A percentile compares a stretch with the other conserved stretches of the same genome.
Evolutionary conservation across 352 stramenopile genomes (phyloP).

Genomic region (Phytophthora idaei): DNA sequence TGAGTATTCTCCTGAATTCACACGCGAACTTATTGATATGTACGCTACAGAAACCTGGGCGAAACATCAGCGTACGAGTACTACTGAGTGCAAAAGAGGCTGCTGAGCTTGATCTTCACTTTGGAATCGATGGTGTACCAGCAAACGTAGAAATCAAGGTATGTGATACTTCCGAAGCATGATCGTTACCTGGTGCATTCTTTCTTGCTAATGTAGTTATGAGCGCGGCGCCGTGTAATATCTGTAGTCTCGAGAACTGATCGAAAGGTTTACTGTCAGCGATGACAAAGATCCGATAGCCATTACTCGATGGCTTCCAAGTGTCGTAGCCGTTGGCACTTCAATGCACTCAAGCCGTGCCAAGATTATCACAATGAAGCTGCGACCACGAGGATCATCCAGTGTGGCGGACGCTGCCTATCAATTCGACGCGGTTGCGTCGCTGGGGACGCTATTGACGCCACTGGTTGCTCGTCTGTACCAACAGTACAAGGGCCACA

Average conservation of each 20-base stretch:
- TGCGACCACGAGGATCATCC: conserved; percentile 34
- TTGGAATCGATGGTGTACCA: conserved; percentile 67
- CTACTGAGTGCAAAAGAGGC: conserved; percentile 70
- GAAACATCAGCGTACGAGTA: conserved; percentile 44
- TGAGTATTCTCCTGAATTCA: neutral
- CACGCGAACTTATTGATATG: neutral
- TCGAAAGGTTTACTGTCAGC: conserved; percentile 46
- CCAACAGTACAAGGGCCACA: conserved; percentile 40
- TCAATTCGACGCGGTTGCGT: conserved; percentile 49
- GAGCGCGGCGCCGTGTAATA: neutral
- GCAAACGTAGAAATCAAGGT: conserved; percentile 73
- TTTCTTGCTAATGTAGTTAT: conserved; percentile 2
- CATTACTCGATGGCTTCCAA: conserved; percentile 52
- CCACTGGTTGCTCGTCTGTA: conserved; percentile 55
- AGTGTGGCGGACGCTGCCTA: conserved; percentile 54
- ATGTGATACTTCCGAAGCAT: neutral
- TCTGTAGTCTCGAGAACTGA: conserved; percentile 52
- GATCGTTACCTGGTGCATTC: neutral
- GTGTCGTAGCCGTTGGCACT: conserved; percentile 61
- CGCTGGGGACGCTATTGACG: conserved; percentile 48
- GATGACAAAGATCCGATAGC: conserved; percentile 42
- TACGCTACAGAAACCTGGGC: conserved; percentile 26
- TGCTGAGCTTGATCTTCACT: conserved; percentile 57
- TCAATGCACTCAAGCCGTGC: conserved; percentile 56
- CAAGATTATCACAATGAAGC: conserved; percentile 64